Evolutionary conservation across 352 stramenopile species (phyloP).

Genomic region (Phytophthora hibernalis): DNA sequence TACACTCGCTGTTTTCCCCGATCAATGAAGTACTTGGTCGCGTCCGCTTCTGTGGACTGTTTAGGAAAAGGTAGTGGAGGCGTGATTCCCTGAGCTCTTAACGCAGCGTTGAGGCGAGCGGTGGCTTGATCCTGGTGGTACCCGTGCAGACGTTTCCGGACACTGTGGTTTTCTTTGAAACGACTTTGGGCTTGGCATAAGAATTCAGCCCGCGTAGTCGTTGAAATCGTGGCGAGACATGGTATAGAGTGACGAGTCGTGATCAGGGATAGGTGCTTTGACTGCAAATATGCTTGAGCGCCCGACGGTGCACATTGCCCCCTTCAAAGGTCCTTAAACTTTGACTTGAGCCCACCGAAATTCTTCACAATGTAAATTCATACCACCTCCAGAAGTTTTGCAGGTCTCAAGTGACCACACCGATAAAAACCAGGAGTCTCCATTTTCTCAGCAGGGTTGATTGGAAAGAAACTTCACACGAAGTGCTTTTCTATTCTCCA

Average conservation of each 20-base stretch:
- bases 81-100: too few species aligned
- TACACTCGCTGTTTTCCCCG: background rate
- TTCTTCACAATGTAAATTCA: background rate
- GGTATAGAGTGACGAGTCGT: too few species aligned
- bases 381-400: background rate
- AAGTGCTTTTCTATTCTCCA: background rate
- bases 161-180: background rate
- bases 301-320: background rate
- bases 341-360: background rate
- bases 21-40: background rate
- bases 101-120: background rate
- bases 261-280: background rate
- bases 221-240: too few species aligned
- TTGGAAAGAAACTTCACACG: background rate
- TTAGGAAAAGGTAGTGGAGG: too few species aligned
- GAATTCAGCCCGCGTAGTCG: background rate
- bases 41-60: too few species aligned
- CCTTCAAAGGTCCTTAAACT: background rate
- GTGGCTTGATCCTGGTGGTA: background rate
- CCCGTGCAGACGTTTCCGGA: background rate
- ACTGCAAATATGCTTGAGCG: background rate
- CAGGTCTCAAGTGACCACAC: background rate
- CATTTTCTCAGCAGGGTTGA: background rate
- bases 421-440: background rate
- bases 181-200: background rate